Base-by-base conservation (phyloP, 1,139 yeast genomes). In the Saccharomyces hybrid region DNA sequence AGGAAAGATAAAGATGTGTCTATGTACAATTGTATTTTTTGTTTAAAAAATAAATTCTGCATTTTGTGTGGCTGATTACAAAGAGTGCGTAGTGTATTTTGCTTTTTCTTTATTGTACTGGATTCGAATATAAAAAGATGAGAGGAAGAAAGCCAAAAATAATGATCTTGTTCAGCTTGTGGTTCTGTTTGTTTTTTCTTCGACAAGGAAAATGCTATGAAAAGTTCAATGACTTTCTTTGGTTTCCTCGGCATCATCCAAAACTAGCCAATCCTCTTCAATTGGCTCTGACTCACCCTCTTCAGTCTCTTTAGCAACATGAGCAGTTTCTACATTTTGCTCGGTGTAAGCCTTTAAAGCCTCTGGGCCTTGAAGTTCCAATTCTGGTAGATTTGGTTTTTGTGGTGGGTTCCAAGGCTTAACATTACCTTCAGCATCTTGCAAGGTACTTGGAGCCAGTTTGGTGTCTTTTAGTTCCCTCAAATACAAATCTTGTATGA, bases 391-490 rank as follows among this genome's bases (percentile, higher is more conserved):
- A 60, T 80, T 69, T 64, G 97, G 93, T 65, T 88, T 82, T 61
- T 79, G 69, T 64, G 97, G 96, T 63, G 83, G 78, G 59, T 79
- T 75, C 88, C 96, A 90, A 65, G 87, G 82, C 77, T 85, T 83
- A 64, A 90, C 95, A 61, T 86, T 81, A 60, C 84, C 83, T 70
- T 84, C 89, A 58, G 91, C 84, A 66, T 88, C 95, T 65, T 81
- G 76, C 59, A 87, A 82, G 54, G 88, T 75, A 60, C 84, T 70
- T 60, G 91, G 84, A 60, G 85, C 80, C 70, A 96, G 91, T 80
- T 90, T 88, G 83, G 86, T 89, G 58, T 83, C 83, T 78, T 85
- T 88, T 75, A 93, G 79, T 75, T 89, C 95, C 74, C 81, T 85
- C 70, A 91, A 77, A 78, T 91, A 93, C 65, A 91, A 81, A 63